These are phyloP conservation scores for Hypholoma fasciculare DNA, from an alignment of 768 basidiomycete genomes.

Conservation along the genomic window DNA sequence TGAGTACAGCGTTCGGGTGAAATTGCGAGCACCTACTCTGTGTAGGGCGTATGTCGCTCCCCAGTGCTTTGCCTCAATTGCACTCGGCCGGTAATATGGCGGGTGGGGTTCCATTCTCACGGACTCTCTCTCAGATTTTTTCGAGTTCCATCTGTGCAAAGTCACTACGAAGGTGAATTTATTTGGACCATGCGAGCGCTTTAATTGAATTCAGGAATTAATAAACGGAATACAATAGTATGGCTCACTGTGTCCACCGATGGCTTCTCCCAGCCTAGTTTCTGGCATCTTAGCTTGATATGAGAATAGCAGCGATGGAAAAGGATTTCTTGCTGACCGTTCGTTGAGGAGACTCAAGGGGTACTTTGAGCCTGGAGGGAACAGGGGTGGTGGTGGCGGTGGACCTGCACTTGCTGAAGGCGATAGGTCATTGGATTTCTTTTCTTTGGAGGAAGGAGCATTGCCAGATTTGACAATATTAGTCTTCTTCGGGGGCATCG, in stretches of 20 bases:
- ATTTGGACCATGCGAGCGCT: constrained; percentile 45
- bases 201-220: constrained; percentile 10
- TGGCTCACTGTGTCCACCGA: constrained; percentile 68
- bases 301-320: not conserved
- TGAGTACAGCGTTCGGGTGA: constrained; percentile 19
- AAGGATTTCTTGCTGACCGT: constrained; percentile 42
- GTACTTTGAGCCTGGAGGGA: constrained; percentile 84
- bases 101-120: constrained; percentile 77
- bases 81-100: constrained; percentile 61
- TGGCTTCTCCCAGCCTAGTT: constrained; percentile 87
- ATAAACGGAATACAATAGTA: not conserved
- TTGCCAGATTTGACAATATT: constrained; percentile 82
- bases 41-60: constrained; percentile 87
- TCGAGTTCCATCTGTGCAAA: constrained; percentile 68
- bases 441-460: constrained; percentile 74
- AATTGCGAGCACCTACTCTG: constrained; percentile 54
- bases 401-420: constrained; percentile 33
- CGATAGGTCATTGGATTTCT: constrained; percentile 23
- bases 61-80: constrained; percentile 87
- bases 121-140: constrained; percentile 64
- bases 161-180: constrained; percentile 69
- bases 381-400: constrained; percentile 63
- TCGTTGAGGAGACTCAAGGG: constrained; percentile 81
- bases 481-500: constrained; percentile 70
- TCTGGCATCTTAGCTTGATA: constrained; percentile 67